Evolutionary conservation across 2,329 filamentous ascomycete species (phyloP), one percentile per base, ranked within the genome.

Genomic region (Arthrobotrys sphaeroides): DNA sequence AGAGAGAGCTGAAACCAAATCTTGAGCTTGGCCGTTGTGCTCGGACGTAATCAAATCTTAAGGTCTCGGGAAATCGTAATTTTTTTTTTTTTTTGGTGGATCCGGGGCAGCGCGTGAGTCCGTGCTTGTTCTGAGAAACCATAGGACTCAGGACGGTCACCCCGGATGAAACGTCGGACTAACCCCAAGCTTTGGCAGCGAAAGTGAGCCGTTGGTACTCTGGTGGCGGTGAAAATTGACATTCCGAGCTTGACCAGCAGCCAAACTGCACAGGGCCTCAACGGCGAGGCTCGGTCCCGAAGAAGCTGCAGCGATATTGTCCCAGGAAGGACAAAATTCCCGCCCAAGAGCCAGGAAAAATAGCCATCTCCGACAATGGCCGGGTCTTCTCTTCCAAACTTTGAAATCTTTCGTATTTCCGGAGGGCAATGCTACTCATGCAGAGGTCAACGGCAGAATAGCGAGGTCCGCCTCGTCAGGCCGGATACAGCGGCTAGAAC

Each of bases 401-500:
- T 38, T 38, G 28, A 53, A 6, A 5, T 36, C 2, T 24, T 33
- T 33, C 16, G n/a, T 12, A 26, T 40, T 53, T 49, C 12, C 31
- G 42, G 16, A n/a, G n/a, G 16, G 5, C 9, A n/a, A 45, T 43
- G 38, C 10, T 49, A 45, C 33, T 42, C 18, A 5, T 26, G 20
- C 20, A 26, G 38, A 24, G 12, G 10, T 28, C 16, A 31, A 60
- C 26, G 28, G 18, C 12, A 57, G 40, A 43, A 16, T 31, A 20
- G 20, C 6, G 22, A 31, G 43, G 61, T 59, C 28, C 59, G 59
- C 47, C 47, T 64, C 55, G 33, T 47, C 43, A 65, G 49, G 36
- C 33, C 59, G 26, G 59, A 45, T 65, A 45, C n/a, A 26, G 45
- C 59, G 59, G 59, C 38, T 59, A 42, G 38, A 68, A 28, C 47